These are phyloP conservation scores for Calonectria leucothoes DNA, from an alignment of 2,329 filamentous ascomycete species.

Conservation along the genomic window DNA sequence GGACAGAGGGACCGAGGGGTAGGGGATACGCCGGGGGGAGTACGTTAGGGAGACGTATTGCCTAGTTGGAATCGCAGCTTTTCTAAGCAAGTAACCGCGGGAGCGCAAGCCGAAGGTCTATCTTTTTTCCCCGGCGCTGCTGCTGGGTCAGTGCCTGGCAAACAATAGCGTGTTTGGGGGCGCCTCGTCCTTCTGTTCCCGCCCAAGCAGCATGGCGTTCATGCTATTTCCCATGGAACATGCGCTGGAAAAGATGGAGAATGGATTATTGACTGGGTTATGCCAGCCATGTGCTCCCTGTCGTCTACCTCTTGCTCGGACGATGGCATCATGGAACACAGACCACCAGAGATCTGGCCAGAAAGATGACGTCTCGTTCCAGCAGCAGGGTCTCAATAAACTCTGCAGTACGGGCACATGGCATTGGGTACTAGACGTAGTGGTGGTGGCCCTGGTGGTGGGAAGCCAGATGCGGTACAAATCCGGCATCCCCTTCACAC, in stretches of 20 bases:
- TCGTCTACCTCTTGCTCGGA: background rate
- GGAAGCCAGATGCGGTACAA: background rate
- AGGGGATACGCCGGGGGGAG: background rate
- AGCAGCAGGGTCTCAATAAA: background rate
- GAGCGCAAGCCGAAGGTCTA: background rate
- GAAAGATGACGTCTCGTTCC: slow-evolving; percentile 12
- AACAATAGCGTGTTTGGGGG: background rate
- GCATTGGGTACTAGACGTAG: background rate
- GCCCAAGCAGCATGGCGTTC: background rate
- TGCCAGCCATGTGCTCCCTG: background rate
- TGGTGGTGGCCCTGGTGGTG: background rate
- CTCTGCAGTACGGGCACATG: background rate
- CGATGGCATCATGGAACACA: slow-evolving; percentile 24
- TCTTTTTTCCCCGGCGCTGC: background rate
- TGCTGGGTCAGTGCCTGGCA: background rate
- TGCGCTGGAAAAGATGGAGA: background rate
- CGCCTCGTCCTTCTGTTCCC: background rate
- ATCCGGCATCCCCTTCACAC: background rate
- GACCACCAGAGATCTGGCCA: slow-evolving; percentile 12
- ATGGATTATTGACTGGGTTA: background rate
- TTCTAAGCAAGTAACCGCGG: slow-evolving; percentile 1
- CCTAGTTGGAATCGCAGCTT: background rate
- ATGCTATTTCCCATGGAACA: slow-evolving; percentile 5
- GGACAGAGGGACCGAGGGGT: background rate
- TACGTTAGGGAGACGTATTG: background rate